A percentile compares a stretch with the other conserved stretches of the same genome.
These are phyloP conservation scores for Quercus bicolor DNA, from an alignment of 306 rosid genomes.

Conservation along the genomic window DNA sequence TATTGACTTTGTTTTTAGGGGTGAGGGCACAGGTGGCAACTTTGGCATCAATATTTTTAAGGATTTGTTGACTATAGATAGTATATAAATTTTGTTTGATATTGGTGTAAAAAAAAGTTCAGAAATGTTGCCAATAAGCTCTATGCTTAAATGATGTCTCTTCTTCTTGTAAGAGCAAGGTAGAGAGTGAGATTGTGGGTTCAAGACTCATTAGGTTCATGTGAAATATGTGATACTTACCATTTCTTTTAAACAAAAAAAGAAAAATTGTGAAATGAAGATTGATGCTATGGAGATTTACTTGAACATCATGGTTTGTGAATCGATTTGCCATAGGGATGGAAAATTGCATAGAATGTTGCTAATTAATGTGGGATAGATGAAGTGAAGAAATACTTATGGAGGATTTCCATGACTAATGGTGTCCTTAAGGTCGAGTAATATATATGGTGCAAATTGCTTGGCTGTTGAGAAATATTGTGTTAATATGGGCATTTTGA, in stretches of 20 bases:
- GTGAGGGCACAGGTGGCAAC: neutral
- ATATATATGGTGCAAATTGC: no score
- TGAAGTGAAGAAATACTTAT: neutral
- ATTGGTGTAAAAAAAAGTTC: neutral
- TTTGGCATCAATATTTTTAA: fast-evolving
- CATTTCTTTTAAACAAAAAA: no score
- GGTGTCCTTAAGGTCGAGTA: no score
- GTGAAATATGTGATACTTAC: no score
- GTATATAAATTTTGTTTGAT: neutral
- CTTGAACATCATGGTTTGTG: neutral
- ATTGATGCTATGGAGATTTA: neutral
- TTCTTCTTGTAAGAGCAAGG: no score
- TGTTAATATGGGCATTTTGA: no score
- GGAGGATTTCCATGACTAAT: no score
- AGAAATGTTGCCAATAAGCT: neutral
- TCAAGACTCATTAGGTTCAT: no score
- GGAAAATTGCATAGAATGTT: neutral
- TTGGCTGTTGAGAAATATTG: no score
- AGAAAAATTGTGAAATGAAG: neutral
- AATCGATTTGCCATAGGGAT: neutral
- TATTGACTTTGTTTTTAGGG: neutral
- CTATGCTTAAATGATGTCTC: no score
- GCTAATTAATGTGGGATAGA: neutral
- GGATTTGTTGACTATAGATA: no score
- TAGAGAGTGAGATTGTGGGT: no score